Percentiles rank a stretch among this genome's conserved stretches.
Conservation (phyloP, 257 asterid genomes). For the Nicotiana knightiana region DNA sequence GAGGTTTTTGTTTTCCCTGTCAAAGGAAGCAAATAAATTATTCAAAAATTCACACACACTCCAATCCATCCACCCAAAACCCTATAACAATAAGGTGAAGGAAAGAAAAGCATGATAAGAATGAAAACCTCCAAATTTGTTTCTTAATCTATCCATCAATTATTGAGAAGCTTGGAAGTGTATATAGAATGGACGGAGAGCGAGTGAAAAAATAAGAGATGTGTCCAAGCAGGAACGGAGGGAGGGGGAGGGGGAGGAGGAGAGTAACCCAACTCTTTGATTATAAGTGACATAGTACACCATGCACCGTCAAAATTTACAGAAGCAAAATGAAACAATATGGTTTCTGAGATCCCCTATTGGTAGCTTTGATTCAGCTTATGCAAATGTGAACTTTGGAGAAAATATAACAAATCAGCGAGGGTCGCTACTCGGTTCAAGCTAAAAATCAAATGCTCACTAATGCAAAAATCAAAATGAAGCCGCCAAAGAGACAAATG, state of each 20-base stretch:
- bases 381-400: not conserved
- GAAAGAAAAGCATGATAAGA: not conserved
- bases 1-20: conserved; percentile 95
- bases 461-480: not conserved
- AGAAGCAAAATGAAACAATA: not conserved
- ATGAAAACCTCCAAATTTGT: not conserved
- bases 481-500: not conserved
- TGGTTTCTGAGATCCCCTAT: no score
- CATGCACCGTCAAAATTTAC: not conserved
- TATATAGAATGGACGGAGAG: not conserved
- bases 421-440: not conserved
- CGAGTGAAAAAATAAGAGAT: not conserved
- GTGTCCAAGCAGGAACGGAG: not conserved
- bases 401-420: not conserved
- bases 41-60: not conserved
- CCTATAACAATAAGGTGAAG: not conserved
- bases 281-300: no score
- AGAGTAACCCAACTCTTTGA: no score
- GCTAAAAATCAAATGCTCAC: not conserved
- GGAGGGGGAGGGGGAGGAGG: not conserved
- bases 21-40: conserved; percentile 9
- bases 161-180: not conserved
- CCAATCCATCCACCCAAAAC: not conserved
- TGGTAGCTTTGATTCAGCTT: not conserved
- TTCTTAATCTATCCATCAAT: not conserved